These are phyloP conservation scores for Penicillium waksmanii DNA, from an alignment of 495 filamentous ascomycete genomes.

Conservation along the genomic window DNA sequence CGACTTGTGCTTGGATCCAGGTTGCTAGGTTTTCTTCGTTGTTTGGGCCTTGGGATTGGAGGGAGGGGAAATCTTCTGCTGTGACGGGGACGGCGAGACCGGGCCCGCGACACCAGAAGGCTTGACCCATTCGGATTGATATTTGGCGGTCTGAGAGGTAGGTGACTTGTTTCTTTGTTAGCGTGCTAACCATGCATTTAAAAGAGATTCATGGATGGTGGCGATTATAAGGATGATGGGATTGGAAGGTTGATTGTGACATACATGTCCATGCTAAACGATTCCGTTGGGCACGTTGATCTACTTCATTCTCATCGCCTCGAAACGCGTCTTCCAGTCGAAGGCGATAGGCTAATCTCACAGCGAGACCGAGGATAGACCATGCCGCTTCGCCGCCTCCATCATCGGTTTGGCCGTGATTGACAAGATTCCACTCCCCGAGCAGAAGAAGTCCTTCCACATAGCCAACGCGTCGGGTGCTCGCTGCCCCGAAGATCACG, in stretches of 20 bases:
- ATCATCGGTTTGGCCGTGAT: constrained; percentile 4
- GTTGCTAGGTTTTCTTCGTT: constrained; percentile 9
- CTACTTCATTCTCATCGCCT: background rate
- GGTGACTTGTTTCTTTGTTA: constrained; percentile 4
- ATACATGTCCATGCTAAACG: constrained; percentile 20
- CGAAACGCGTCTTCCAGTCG: constrained; percentile 18
- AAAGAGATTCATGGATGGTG: background rate
- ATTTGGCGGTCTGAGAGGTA: constrained; percentile 24
- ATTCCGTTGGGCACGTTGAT: constrained; percentile 3
- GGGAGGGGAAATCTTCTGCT: constrained; percentile 16
- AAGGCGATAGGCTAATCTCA: constrained; percentile 14
- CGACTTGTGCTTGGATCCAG: constrained; percentile 17
- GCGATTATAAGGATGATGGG: no score
- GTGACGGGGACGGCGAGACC: constrained; percentile 15
- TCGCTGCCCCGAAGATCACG: constrained; percentile 8
- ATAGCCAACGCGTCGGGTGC: constrained; percentile 12
- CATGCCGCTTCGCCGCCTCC: constrained; percentile 8
- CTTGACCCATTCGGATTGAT: constrained; percentile 22
- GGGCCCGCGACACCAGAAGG: constrained; percentile 23
- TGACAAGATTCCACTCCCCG: constrained; percentile 17
- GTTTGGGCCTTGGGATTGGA: constrained; percentile 7
- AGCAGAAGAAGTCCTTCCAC: constrained; percentile 19
- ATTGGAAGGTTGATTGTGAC: background rate
- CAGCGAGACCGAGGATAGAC: constrained; percentile 15
- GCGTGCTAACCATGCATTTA: background rate